Evolutionary conservation across 73 alveolate genomes (phyloP), one percentile per base, ranked within the genome.

Genomic region (Blepharisma stoltei): DNA sequence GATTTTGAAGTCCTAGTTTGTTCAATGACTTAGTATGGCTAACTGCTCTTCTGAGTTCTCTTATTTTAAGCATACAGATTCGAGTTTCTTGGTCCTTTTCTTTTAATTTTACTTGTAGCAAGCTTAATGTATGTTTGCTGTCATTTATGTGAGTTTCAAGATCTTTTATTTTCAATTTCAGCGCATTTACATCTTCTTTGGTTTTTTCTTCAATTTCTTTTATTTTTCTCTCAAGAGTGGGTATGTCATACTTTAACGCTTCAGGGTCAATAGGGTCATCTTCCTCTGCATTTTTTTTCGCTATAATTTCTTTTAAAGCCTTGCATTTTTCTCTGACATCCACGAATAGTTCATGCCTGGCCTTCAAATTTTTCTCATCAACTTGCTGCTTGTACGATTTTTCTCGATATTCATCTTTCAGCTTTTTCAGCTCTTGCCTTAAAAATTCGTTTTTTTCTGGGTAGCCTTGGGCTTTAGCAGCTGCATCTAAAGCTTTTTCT

Each of bases 201-300:
- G 21, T n/a, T n/a, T 52, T 52, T 52, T 52, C 67, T n/a, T n/a
- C 67, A 52, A n/a, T 20, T 52, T 52, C 65, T 21, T 75, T 14
- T 20, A 20, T 52, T 52, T 32, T 32, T 32, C 41, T 32, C 41
- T 32, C 41, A 32, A 32, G 41, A 32, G 41, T 32, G 41, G 41
- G 41, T 32, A 32, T 32, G 3, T 32, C 41, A 32, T 32, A 32
- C 3, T 32, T 32, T 32, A 71, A n/a, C 6, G 8, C 81, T 49
- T 71, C 21, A 1, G 67, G 67, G 21, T 14, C 21, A 52, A 20
- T 20, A n/a, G 18, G 21, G 21, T 52, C 67, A n/a, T 52, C 18
- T n/a, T 52, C 21, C 18, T 52, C 21, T 1, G 41, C 41, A n/a
- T 52, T 52, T 52, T 52, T 52, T n/a, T 14, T 20, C 0, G 18